Conservation (phyloP, 176 grass and related monocot genomes). For the Coix lacrymajobi region DNA sequence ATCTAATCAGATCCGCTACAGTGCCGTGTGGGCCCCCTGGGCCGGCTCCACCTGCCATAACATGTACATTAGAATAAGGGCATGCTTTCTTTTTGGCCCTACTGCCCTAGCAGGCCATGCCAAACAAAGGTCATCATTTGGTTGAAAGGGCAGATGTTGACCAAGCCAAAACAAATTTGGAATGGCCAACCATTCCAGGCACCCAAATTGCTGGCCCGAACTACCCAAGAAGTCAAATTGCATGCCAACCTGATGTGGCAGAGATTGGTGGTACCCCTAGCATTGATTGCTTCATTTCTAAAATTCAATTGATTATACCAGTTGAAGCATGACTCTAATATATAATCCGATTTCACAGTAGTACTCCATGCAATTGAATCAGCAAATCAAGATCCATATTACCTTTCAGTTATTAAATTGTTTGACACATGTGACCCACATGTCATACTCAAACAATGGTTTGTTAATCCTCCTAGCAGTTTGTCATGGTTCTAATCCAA, state of each 20-base stretch:
- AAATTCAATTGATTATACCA: neutral
- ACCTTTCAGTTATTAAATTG: neutral
- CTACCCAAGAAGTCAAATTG: neutral
- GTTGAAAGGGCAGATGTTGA: neutral
- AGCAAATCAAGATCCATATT: neutral
- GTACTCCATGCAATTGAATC: neutral
- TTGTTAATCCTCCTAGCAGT: neutral
- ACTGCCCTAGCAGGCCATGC: neutral
- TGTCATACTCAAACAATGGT: neutral
- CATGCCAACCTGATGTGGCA: neutral
- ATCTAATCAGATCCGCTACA: too few species aligned
- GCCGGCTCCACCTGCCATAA: too few species aligned
- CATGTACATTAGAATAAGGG: neutral
- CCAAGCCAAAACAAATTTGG: neutral
- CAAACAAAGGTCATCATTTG: neutral
- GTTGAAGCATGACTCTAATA: neutral
- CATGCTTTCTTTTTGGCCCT: neutral
- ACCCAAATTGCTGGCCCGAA: neutral
- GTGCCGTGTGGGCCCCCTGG: too few species aligned
- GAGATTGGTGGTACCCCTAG: neutral
- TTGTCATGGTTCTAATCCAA: neutral
- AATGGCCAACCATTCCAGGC: neutral
- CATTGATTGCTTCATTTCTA: neutral
- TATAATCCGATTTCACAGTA: neutral
- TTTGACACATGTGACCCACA: neutral